These are phyloP conservation scores for Fusarium pilosicola DNA, from an alignment of 2,329 filamentous ascomycete species.

Conservation along the genomic window DNA sequence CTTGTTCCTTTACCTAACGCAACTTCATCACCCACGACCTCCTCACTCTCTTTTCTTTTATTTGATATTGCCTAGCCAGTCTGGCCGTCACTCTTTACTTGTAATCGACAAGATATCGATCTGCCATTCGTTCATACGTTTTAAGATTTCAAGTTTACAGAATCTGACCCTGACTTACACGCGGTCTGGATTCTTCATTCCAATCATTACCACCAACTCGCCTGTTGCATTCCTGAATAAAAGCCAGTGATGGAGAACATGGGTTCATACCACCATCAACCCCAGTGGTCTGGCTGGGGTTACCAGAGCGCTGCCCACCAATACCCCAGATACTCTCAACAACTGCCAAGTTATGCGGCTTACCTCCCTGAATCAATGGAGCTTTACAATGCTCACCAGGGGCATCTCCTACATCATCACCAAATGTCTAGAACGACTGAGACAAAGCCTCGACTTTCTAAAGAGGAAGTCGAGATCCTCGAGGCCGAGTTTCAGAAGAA, in stretches of 20 bases:
- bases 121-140: conserved; percentile 25
- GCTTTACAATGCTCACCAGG: conserved; percentile 51
- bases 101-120: conserved; percentile 14
- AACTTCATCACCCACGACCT: conserved; percentile 28
- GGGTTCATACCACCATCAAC: conserved; percentile 49
- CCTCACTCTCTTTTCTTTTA: conserved; percentile 35
- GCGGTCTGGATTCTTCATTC: conserved; percentile 28
- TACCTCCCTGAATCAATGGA: conserved; percentile 54
- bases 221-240: conserved; percentile 25
- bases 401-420: conserved; percentile 51
- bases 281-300: conserved; percentile 51
- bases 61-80: conserved; percentile 23
- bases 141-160: background rate
- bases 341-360: conserved; percentile 48
- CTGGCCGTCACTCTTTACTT: conserved; percentile 40
- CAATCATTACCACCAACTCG: conserved; percentile 26
- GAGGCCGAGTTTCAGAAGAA: conserved; percentile 72
- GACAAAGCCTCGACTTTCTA: conserved; percentile 64
- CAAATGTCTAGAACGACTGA: conserved; percentile 56
- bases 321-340: conserved; percentile 48
- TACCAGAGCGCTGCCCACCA: conserved; percentile 45
- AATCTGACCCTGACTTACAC: conserved; percentile 14
- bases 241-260: conserved; percentile 44
- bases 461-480: conserved; percentile 67
- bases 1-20: conserved; percentile 31